These are phyloP conservation scores for Rostrohypoxylon terebratum DNA, from an alignment of 495 filamentous ascomycete genomes.

Conservation along the genomic window DNA sequence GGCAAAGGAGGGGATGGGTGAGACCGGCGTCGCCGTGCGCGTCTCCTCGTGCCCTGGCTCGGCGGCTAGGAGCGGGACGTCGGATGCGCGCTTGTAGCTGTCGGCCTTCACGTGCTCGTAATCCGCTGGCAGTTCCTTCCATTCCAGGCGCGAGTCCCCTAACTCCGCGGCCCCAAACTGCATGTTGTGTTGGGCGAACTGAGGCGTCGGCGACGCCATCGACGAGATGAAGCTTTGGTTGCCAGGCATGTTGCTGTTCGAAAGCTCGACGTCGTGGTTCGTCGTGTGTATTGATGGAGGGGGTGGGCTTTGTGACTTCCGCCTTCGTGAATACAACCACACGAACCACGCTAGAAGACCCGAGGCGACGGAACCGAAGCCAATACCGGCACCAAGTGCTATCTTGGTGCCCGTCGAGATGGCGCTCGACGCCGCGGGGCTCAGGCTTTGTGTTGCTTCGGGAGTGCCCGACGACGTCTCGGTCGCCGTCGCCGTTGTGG, in stretches of 20 bases:
- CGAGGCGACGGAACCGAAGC: constrained; percentile 31
- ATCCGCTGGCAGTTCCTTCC: constrained; percentile 31
- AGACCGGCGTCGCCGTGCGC: background rate
- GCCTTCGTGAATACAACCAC: constrained; percentile 42
- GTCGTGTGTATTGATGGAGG: background rate
- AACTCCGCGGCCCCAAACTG: constrained; percentile 39
- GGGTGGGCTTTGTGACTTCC: constrained; percentile 4
- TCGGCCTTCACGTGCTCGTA: constrained; percentile 11
- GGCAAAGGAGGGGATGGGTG: constrained; percentile 1
- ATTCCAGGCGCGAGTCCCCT: constrained; percentile 14
- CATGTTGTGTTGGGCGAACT: constrained; percentile 44
- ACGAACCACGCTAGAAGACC: constrained; percentile 45
- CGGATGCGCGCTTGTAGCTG: constrained; percentile 26
- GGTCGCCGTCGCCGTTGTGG: constrained; percentile 9
- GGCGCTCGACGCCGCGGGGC: background rate
- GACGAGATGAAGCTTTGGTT: constrained; percentile 8
- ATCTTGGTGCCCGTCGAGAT: constrained; percentile 33
- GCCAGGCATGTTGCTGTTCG: constrained; percentile 11
- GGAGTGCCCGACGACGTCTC: background rate
- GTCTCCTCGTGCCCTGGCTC: constrained; percentile 31
- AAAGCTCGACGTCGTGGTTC: constrained; percentile 39
- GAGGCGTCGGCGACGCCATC: background rate
- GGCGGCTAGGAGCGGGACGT: constrained; percentile 40
- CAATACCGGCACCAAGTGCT: constrained; percentile 37
- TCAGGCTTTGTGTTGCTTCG: background rate